Base-by-base conservation (phyloP, 1,284 basidiomycete species). In the Rhizoctonia solani region DNA sequence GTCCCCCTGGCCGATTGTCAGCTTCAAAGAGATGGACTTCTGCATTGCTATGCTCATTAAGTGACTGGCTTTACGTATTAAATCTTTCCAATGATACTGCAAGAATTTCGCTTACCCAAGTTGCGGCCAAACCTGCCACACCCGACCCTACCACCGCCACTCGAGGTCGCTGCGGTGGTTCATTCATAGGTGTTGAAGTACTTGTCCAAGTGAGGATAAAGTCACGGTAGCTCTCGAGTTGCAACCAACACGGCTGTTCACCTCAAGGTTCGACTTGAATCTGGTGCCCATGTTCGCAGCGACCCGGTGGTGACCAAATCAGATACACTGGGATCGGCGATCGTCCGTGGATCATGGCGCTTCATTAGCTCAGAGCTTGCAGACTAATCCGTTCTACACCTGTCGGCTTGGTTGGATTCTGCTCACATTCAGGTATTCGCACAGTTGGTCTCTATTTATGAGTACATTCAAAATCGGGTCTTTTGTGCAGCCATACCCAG, bases 81-180 rank as follows among this genome's bases (percentile, higher is more conserved):
- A n/a, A n/a, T n/a, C n/a, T n/a, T n/a, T n/a, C n/a, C n/a, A n/a
- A n/a, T n/a, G n/a, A n/a, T n/a, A n/a, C n/a, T n/a, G n/a, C n/a
- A n/a, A n/a, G n/a, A n/a, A n/a, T n/a, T n/a, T n/a, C 21, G 74
- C 81, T 71, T 67, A 87, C 88, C 90, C 91, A 93, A 16, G 88
- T 85, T 4, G 90, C 88, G 21, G 82, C 86, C 3, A 93, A 81
- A 21, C 91, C 91, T 44, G 89, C 87, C 13, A 90, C 85, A 29
- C 92, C 92, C 49, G 87, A 87, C 13, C 90, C 92, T 16, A 93
- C 83, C 16, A 93, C 86, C 1, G 90, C 92, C 44, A 93, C 79
- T 25, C 55, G 55, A 4, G 42, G 29, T 34, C 47, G 44, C 27
- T 47, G 55, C 19, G 1, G 44, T 29, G n/a, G 25, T 29, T 63